Base-by-base conservation (phyloP, 495 filamentous ascomycete species). In the Annulohypoxylon nitens region DNA sequence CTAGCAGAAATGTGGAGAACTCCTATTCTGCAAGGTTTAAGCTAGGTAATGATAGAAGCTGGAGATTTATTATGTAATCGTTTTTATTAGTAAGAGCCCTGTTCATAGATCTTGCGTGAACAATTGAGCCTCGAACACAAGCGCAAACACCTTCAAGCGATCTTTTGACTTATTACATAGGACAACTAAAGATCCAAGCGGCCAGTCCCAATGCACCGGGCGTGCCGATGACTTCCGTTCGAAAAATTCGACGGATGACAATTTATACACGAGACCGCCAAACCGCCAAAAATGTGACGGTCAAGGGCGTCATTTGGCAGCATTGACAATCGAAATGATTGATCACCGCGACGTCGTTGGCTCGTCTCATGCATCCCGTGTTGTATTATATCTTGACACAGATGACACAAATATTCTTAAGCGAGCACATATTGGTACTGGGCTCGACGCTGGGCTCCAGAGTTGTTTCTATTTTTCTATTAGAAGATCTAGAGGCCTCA, bases 241-340 rank as follows among this genome's bases (percentile, higher is more conserved):
- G 25, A 59, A 47, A 33, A 16, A 37, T 57, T 37, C 11, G 33
- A 20, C 33, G 30, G 53, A 57, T 33, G 18, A 37, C 25, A 54
- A 54, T 57, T 37, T 33, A 25, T 37, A 18, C 18, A 47, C 58
- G 39, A 45, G 58, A 47, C 39, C 37, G 23, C 14, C 23, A 11
- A 60, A 36, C 33, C 54, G 10, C 45, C 23, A 33, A 14, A n/a
- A 33, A 47, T 45, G 37, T 47, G 58, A 45, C 23, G 20, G 58
- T 45, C 39, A 47, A 30, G 30, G 43, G 25, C 9, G 30, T 58
- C 39, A 55, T 58, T 58, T 23, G 16, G n/a, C 16, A 37, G 60
- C 60, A 70, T 70, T 70, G 51, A 70, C 37, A 70, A 67, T 58
- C 12, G 30, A 30, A 34, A 63, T 63, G 59, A 70, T 70, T 64